Conservation (phyloP, 345 rosid species). For the Lenwebbia sp. region DNA sequence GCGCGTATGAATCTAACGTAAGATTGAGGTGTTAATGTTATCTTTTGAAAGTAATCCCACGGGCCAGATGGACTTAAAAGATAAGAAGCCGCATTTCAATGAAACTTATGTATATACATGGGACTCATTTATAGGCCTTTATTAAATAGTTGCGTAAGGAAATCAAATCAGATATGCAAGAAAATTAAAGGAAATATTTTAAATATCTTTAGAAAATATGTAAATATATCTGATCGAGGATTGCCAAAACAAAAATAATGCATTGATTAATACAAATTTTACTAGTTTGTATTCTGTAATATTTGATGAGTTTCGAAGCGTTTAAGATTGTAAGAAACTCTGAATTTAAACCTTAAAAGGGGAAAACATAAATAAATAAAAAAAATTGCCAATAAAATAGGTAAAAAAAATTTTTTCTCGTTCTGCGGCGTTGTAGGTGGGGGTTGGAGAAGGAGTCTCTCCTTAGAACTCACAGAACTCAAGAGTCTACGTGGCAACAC, state of each 20-base stretch:
- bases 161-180: no score
- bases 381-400: not conserved
- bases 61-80: not conserved
- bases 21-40: not conserved
- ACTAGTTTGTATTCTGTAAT: not conserved
- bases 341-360: not conserved
- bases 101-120: no score
- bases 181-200: no score
- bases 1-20: no score
- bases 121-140: no score
- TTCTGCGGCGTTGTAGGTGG: not conserved
- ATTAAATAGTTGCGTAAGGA: no score
- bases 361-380: not conserved
- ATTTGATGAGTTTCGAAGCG: not conserved
- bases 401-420: no score
- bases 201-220: no score
- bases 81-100: not conserved
- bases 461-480: no score
- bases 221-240: no score
- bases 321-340: not conserved
- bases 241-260: not conserved
- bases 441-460: not conserved
- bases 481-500: constrained; percentile 22
- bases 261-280: not conserved
- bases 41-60: not conserved